These are phyloP conservation scores for Nidularia pulvinata DNA, from an alignment of 768 basidiomycete species.

Conservation along the genomic window DNA sequence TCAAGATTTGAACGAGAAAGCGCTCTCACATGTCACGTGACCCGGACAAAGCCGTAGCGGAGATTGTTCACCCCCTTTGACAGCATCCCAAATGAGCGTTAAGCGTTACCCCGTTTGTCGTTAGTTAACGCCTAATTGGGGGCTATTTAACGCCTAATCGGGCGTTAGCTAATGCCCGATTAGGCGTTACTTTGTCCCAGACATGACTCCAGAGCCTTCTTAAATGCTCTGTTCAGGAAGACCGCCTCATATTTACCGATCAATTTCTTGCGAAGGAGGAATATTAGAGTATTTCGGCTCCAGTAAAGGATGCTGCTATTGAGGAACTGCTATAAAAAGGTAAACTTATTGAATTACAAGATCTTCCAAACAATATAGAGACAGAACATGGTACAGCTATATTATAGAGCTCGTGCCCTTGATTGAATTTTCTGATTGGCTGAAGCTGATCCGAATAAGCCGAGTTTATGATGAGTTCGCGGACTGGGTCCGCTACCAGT, in stretches of 20 bases:
- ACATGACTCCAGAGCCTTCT: constrained; percentile 5
- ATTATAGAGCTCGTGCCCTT: neutral
- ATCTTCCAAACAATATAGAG: neutral
- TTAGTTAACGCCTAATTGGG: too few relatives aligned
- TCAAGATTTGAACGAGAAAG: too few relatives aligned
- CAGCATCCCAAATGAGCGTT: too few relatives aligned
- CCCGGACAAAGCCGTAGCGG: too few relatives aligned
- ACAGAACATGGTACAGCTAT: neutral
- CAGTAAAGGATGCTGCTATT: neutral
- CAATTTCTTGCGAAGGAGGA: neutral
- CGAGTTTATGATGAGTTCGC: neutral
- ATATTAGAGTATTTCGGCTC: neutral
- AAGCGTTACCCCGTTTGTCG: too few relatives aligned
- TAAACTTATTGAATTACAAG: neutral
- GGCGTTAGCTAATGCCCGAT: too few relatives aligned
- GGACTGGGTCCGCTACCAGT: neutral
- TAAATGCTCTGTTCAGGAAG: constrained; percentile 11
- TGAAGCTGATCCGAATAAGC: neutral
- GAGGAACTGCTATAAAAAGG: neutral
- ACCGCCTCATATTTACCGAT: neutral
- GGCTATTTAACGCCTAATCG: too few relatives aligned
- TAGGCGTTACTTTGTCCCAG: too few relatives aligned
- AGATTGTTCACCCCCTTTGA: too few relatives aligned
- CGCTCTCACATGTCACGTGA: too few relatives aligned
- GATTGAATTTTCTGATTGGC: neutral